Evolutionary conservation across 1,139 yeast genomes (phyloP), one percentile per base, ranked within the genome.

Genomic region (Candida tetrigidarum): DNA sequence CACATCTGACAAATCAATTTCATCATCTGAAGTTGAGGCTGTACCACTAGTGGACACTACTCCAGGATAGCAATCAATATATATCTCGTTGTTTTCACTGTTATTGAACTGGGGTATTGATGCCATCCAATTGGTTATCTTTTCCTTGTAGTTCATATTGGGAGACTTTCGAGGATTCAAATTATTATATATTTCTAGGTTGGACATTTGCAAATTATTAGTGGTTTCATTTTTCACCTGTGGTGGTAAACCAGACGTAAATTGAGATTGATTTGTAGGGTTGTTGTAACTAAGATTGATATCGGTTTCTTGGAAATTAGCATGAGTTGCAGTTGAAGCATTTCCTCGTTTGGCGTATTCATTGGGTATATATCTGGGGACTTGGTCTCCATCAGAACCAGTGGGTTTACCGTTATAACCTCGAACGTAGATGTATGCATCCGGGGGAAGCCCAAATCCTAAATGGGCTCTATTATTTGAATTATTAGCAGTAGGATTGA

Each of bases 131-230:
- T 61, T 65, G 35, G 69, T 67, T 0, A 86, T 86, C 56, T 85
- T 85, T 53, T 85, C 92, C 38, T 62, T 67, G 44, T 72, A 76
- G 1, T 79, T 71, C 89, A 85, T 84, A 57, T 78, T 81, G 9
- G 73, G 64, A 1, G 81, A 80, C 26, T 63, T 63, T 52, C 87
- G 68, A 5, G 92, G 90, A 49, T 83, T 74, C 56, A 84, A 83
- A 10, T 25, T 26, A 34, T 41, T 38, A 30, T 43, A 49, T 3
- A 49, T 23, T 11, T 47, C 53, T 18, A 30, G 14, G 11, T 20
- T 29, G 14, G 23, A 29, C n/a, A 20, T 25, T 12, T 15, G 16
- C 26, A 20, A 12, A 28, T 19, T 7, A 7, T n/a, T 12, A 27
- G 22, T 28, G 11, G n/a, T 12, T 9, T 23, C 34, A 12, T 19